Conservation (phyloP, 2,329 filamentous ascomycete species). For the Didymella pomorum region DNA sequence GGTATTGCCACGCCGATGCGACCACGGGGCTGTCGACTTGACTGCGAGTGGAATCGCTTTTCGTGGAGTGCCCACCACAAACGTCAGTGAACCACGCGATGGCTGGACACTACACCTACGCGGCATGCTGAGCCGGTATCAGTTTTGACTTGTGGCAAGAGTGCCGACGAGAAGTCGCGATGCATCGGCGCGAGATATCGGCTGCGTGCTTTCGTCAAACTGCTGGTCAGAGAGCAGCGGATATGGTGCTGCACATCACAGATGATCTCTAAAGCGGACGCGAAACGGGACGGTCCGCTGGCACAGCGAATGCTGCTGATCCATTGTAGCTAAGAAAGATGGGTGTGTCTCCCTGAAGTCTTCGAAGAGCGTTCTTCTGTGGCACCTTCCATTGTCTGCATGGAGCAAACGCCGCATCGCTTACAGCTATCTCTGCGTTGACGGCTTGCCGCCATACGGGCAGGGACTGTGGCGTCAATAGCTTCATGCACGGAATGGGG, state of each 20-base stretch:
- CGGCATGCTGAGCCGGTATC: neutral
- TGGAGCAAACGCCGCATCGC: neutral
- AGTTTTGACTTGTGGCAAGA: neutral
- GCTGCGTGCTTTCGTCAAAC: neutral
- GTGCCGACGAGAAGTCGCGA: neutral
- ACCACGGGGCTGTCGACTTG: neutral
- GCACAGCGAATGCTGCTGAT: neutral
- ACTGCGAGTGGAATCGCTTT: too few species aligned
- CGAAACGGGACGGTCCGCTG: slow-evolving; percentile 7
- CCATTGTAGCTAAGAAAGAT: neutral
- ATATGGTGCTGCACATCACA: neutral
- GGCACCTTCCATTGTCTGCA: neutral
- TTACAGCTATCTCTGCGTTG: neutral
- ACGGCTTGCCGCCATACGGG: neutral
- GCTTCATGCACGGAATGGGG: slow-evolving; percentile 5
- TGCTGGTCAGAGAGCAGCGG: neutral
- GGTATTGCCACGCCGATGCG: slow-evolving; percentile 4
- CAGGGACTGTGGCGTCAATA: neutral
- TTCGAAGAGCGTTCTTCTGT: neutral
- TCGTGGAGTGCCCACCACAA: neutral
- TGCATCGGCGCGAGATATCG: neutral
- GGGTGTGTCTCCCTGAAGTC: neutral
- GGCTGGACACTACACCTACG: neutral
- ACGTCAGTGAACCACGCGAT: neutral
- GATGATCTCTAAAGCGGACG: neutral